These are phyloP conservation scores for Oxyria digyna DNA, from an alignment of 148 eudicot species.

Conservation along the genomic window DNA sequence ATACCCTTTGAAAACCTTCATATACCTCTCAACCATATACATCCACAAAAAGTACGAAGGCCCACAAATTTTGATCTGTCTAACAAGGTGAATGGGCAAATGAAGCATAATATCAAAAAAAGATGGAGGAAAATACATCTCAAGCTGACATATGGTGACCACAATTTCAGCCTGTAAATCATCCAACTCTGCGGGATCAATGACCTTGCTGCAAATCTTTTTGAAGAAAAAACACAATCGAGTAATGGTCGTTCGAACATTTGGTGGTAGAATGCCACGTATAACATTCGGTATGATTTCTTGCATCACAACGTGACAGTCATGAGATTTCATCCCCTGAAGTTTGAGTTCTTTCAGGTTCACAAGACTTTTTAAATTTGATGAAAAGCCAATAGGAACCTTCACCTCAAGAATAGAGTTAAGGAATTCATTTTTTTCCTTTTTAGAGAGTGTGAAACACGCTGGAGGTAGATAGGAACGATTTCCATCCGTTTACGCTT, in stretches of 20 bases:
- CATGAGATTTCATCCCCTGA: no score
- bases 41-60: background rate
- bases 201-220: background rate
- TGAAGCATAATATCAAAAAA: conserved; percentile 10
- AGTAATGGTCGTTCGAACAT: conserved; percentile 3
- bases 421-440: no score
- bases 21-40: background rate
- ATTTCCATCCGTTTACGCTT: no score
- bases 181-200: conserved; percentile 4
- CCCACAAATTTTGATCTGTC: background rate
- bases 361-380: no score
- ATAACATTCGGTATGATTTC: no score
- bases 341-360: no score
- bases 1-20: background rate
- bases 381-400: no score
- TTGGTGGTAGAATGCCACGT: background rate
- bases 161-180: background rate
- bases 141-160: conserved; percentile 5
- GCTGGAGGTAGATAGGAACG: no score
- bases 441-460: no score
- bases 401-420: no score
- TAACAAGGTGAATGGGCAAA: conserved; percentile 6
- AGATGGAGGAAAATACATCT: conserved; percentile 10
- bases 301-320: no score
- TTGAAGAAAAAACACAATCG: background rate